Evolutionary conservation across 176 grass and related monocot genomes (phyloP).

Genomic region (Carex kokanica): DNA sequence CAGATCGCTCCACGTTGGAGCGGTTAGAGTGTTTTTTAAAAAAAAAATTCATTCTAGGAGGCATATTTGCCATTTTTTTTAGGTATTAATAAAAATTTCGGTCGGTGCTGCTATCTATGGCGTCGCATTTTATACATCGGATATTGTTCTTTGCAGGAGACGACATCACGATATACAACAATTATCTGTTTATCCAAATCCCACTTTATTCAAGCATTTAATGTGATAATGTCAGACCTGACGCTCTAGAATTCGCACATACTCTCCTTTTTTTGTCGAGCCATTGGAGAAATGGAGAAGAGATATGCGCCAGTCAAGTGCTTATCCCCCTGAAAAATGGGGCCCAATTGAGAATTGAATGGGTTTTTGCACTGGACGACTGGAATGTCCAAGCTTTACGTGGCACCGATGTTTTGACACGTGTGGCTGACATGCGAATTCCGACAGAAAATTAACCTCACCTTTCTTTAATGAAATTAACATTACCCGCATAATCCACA

Average conservation of each 20-base stretch:
- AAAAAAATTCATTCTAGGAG: no score
- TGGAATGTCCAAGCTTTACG: conserved; percentile 12
- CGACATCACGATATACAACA: neutral
- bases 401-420: neutral
- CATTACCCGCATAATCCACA: no score
- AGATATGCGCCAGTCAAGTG: neutral
- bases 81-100: no score
- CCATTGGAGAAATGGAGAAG: neutral
- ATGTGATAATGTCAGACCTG: conserved; percentile 4
- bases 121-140: neutral
- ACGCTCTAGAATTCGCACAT: neutral
- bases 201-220: conserved; percentile 3
- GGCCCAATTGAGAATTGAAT: neutral
- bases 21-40: no score
- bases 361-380: neutral
- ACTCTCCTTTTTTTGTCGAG: neutral
- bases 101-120: neutral
- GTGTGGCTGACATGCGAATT: conserved; percentile 9
- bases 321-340: conserved; percentile 6
- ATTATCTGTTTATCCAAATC: conserved; percentile 19
- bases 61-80: no score
- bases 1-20: no score
- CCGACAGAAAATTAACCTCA: conserved; percentile 17
- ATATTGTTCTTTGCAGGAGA: neutral
- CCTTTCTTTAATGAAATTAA: neutral